Evolutionary conservation across 1,139 yeast species (phyloP), one percentile per base, ranked within the genome.

Genomic region (Arxiozyma bovina): DNA sequence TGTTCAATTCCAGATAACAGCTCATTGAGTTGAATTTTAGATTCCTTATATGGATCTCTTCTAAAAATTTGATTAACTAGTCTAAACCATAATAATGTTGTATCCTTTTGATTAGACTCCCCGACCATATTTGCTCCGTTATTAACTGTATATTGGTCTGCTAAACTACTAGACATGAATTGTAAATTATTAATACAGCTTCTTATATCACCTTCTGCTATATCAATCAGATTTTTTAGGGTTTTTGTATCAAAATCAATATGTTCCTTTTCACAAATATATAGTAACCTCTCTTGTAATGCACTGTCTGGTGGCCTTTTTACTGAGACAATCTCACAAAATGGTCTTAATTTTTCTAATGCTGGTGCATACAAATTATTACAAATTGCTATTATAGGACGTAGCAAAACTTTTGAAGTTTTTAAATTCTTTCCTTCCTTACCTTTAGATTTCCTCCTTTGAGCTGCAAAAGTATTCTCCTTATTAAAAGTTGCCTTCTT

Each of bases 301-400:
- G 77, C 73, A 45, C 74, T 74, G 34, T 78, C 76, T 2, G 80
- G 68, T 0, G 95, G 85, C 56, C 81, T 81, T 58, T 75, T 77
- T 64, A 90, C 85, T 17, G 79, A 70, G 1, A 93, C 76, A 7
- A 87, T 74, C 62, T 91, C 97, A 58, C 93, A 81, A 54, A 78
- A 72, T 0, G 85, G 85, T 58, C 94, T 79, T 57, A 93, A 72
- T 57, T 81, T 82, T 53, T 90, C 94, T 71, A 93, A 74, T 5
- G 87, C 78, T 4, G 81, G 78, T 1, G 87, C 79, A 66, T 86
- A 91, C 0, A 85, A 77, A 65, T 93, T 96, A 68, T 93, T 93
- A 66, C 98, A 95, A 55, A 93, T 81, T 51, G 96, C 93, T 53
- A 93, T 87, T 22, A 93, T 89, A 0, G 99, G 99, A 60, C 99